These are phyloP conservation scores for Jacaranda mimosifolia DNA, from an alignment of 257 asterid genomes.

Conservation along the genomic window DNA sequence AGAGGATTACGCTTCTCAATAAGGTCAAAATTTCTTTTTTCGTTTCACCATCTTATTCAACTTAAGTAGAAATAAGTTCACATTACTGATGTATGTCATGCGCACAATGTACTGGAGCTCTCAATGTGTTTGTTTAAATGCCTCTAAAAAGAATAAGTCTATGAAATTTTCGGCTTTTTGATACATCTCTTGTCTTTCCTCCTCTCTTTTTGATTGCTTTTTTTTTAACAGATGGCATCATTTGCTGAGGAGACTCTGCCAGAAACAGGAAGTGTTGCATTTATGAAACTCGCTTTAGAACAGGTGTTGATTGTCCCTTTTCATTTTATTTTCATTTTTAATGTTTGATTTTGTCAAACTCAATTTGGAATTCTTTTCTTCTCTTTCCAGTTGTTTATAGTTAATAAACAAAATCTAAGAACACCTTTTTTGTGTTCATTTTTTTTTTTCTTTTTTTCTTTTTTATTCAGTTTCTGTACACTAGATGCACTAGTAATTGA, in stretches of 20 bases:
- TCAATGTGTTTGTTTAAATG: slow-evolving; percentile 38
- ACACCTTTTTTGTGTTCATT: background rate
- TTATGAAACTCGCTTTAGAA: slow-evolving; percentile 80
- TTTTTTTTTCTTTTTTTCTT: background rate
- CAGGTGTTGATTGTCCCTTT: slow-evolving; percentile 49
- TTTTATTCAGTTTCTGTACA: slow-evolving; percentile 1
- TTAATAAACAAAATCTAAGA: slow-evolving; percentile 7
- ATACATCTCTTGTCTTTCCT: slow-evolving; percentile 2
- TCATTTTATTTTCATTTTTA: slow-evolving; percentile 3
- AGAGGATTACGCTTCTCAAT: background rate
- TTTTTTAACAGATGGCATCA: slow-evolving; percentile 49
- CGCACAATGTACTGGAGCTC: background rate
- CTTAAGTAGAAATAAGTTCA: background rate
- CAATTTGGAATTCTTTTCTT: slow-evolving; percentile 2
- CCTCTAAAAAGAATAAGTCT: slow-evolving; percentile 12
- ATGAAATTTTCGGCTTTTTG: background rate
- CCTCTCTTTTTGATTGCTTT: slow-evolving; percentile 11
- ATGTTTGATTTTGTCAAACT: slow-evolving; percentile 5
- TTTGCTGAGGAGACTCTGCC: slow-evolving; percentile 36
- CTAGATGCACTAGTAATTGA: background rate
- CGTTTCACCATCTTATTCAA: slow-evolving; percentile 7
- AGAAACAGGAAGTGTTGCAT: slow-evolving; percentile 41
- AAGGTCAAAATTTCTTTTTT: slow-evolving; percentile 21
- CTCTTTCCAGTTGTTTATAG: background rate
- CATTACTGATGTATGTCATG: background rate